Evolutionary conservation across 2,329 filamentous ascomycete genomes (phyloP).

Genomic region (Fusarium guadeloupense): DNA sequence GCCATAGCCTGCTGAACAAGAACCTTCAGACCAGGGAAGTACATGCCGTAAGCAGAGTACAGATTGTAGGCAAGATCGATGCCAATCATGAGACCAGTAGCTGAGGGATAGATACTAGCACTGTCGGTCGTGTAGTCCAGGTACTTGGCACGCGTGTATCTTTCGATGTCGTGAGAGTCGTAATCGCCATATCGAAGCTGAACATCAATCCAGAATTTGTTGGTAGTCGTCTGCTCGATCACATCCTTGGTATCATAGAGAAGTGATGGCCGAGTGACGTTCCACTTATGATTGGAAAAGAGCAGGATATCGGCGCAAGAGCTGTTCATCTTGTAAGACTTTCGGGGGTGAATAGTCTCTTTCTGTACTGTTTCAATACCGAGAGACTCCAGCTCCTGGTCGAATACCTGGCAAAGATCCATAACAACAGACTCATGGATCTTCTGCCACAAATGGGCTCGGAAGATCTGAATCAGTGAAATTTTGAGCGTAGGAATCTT

Average conservation of each 20-base stretch:
- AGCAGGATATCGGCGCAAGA: slow-evolving; percentile 97
- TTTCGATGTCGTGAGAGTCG: slow-evolving; percentile 98
- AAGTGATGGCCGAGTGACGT: slow-evolving; percentile 90
- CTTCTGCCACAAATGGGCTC: slow-evolving; percentile 99
- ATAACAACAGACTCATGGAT: slow-evolving; percentile 99
- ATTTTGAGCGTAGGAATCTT: slow-evolving; percentile 99
- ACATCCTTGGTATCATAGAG: slow-evolving; percentile 96
- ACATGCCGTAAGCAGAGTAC: slow-evolving; percentile 97
- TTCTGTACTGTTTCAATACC: slow-evolving; percentile 98
- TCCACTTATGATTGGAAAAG: slow-evolving; percentile 99
- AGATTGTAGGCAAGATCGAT: slow-evolving; percentile 98
- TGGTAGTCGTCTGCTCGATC: slow-evolving; percentile 92
- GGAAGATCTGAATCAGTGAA: slow-evolving; percentile 98
- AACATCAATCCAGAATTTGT: slow-evolving; percentile 99
- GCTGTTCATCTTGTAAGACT: slow-evolving; percentile 99
- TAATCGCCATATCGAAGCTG: slow-evolving; percentile 97
- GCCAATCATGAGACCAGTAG: slow-evolving; percentile 96
- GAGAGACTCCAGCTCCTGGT: slow-evolving; percentile 93
- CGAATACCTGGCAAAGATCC: slow-evolving; percentile 98
- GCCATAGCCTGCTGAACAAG: slow-evolving; percentile 98
- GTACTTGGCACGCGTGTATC: slow-evolving; percentile 97
- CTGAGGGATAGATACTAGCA: slow-evolving; percentile 97
- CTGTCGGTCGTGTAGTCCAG: slow-evolving; percentile 98
- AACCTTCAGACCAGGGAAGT: slow-evolving; percentile 97
- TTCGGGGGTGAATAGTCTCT: slow-evolving; percentile 98